Evolutionary conservation across 116 monocot species (phyloP), one percentile per base, ranked within the genome.

Genomic region (Thalassia testudinum): DNA sequence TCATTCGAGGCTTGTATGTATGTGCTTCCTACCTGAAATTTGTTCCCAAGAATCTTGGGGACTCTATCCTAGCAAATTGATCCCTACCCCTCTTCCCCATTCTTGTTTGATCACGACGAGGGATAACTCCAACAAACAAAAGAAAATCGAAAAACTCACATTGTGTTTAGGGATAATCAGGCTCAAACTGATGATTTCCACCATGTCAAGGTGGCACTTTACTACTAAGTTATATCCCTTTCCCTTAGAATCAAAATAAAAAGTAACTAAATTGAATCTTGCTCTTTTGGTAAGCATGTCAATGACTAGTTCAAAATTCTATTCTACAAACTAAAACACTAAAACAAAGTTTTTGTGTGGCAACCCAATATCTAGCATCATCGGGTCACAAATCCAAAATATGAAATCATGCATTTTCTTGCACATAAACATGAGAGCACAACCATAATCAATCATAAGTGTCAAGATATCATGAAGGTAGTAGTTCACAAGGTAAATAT

Each of bases 111-210:
- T 53, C 53, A 26, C 5, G 53, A 25, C 27, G 17, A 26, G 53
- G 45, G 26, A 58, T 34, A 34, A 10, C 10, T 10, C 3, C 3
- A 34, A n/a, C n/a, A 3, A 34, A 16, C 57, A 57, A 58, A 5
- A 38, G 1, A 58, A 58, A 58, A 58, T 58, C 15, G 48, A 27
- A 49, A 60, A 60, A 29, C 27, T 47, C 60, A 60, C 27, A 49
- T 60, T 60, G 60, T 3, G 48, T 28, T 25, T 27, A 47, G 14
- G 48, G 47, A 60, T 60, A 26, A 47, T 47, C n/a, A 47, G 26
- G 48, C 27, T 60, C 27, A 4, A 60, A 26, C 60, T 48, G 18
- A 60, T 60, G 60, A 60, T 27, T 60, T 60, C 60, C 60, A 60
- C 60, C 28, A 49, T 29, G 60, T 60, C 60, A 60, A 60, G 27